phyloP scores from a whole-genome alignment of 139 green algal genomes.

The Tetraselmis chui region DNA sequence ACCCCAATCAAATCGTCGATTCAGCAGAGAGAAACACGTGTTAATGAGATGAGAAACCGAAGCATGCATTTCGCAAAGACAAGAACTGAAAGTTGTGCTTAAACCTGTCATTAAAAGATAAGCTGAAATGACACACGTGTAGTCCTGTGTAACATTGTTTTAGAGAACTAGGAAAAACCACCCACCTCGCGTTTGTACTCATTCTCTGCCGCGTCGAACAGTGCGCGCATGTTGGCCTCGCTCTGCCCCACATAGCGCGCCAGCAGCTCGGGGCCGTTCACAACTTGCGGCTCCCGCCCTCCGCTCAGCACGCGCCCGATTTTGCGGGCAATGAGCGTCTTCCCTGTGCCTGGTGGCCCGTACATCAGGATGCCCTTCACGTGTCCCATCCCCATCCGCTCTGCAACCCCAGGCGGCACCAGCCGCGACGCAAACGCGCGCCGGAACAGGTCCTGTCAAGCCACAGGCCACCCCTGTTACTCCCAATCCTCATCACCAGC shows the following conservation, averaged over 20 bases:
- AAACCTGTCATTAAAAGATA: no score
- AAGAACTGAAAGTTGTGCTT: no score
- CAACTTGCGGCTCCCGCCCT: slow-evolving; percentile 7
- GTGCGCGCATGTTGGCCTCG: slow-evolving; percentile 24
- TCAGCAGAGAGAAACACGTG: no score
- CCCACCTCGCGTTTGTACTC: slow-evolving; percentile 11
- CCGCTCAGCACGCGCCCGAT: slow-evolving; percentile 2
- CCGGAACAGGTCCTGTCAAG: not conserved
- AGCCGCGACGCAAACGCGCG: slow-evolving; percentile 18
- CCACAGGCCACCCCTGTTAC: no score
- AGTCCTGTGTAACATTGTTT: no score
- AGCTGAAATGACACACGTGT: no score
- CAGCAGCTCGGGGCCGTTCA: slow-evolving; percentile 37
- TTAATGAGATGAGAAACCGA: no score
- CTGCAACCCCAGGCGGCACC: slow-evolving; percentile 7
- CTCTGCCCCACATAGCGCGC: slow-evolving; percentile 28
- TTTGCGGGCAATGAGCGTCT: slow-evolving; percentile 3
- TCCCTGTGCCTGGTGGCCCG: slow-evolving; percentile 14
- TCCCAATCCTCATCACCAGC: no score
- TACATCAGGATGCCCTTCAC: slow-evolving; percentile 26
- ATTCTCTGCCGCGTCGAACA: slow-evolving; percentile 24
- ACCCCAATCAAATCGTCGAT: no score
- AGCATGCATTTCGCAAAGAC: no score
- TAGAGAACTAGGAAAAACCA: no score
- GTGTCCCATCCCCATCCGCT: slow-evolving; percentile 15